Base-by-base conservation (phyloP, 257 asterid species). In the Jacaranda copaia region DNA sequence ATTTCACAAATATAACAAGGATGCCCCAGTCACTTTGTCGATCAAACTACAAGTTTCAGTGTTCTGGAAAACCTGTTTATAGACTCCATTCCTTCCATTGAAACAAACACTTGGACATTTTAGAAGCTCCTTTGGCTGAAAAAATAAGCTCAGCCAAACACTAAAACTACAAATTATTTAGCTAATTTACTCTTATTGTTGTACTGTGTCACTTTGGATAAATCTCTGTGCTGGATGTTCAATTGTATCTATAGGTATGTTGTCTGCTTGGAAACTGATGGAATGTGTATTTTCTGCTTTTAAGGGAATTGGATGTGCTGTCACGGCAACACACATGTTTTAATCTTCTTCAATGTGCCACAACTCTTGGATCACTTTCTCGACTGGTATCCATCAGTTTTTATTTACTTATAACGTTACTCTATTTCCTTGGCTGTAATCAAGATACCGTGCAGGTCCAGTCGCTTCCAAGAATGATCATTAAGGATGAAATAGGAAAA, bases 401-500 rank as follows among this genome's bases (percentile, higher is more conserved):
- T 70, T 18, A 12, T 42, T 70, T 64, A 43, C 38, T n/a, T 20
- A 46, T 78, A 71, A 72, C 46, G 65, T 60, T 53, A 46, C 12
- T 18, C 64, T 58, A 69, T 25, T 46, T 72, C 20, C 78, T 75
- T 76, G 74, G 73, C 48, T 77, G 46, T 80, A 78, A 82, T 57
- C 65, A 39, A 49, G 16, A 73, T 77, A 70, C 66, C 58, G 14
- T 86, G 79, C 96, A 95, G 99, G 97, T 95, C 68, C 98, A 95
- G 77, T 95, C 99, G 10, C 99, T 93, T 80, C 99, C 98, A 43
- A 93, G 99, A 87, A 95, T 95, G 98, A 93, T 93, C 75, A 93
- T 91, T 58, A 91, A 81, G 84, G 98, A 95, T 79, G 98, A 91
- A 79, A 91, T 95, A 45, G 99, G 99, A 72, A 86, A 91, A 87